These are phyloP conservation scores for Chalciporus pseudorubinellus DNA, from an alignment of 768 basidiomycete genomes.

Conservation along the genomic window DNA sequence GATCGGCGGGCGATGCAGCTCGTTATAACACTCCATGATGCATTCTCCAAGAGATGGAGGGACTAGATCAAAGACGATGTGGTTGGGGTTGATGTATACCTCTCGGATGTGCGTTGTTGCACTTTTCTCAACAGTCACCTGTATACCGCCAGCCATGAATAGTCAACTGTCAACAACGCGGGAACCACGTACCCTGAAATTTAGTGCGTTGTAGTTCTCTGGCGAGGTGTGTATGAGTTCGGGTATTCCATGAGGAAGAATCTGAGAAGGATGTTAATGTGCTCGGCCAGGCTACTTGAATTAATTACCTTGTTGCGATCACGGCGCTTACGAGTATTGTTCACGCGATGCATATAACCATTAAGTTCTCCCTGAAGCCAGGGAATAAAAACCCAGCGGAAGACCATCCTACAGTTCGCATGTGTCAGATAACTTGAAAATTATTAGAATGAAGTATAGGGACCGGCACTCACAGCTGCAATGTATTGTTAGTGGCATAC, in stretches of 20 bases:
- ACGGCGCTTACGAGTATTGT: not conserved
- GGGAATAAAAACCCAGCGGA: conserved; percentile 24
- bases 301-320: not conserved
- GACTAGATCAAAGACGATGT: not conserved
- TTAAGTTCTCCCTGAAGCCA: conserved; percentile 5
- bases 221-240: conserved; percentile 33
- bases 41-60: not conserved
- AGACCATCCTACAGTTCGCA: not conserved
- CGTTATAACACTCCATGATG: not conserved
- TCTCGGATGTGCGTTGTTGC: not conserved
- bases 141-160: not conserved
- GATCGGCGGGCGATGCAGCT: not conserved
- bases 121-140: not conserved
- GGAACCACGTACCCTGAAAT: conserved; percentile 34
- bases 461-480: conserved; percentile 29
- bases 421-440: too few species aligned
- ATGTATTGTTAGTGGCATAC: conserved; percentile 28
- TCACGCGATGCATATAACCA: not conserved
- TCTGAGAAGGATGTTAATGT: not conserved
- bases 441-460: too few species aligned
- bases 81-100: not conserved
- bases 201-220: conserved; percentile 21
- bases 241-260: conserved; percentile 39
- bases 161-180: too few species aligned
- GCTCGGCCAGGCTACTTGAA: too few species aligned